Base-by-base conservation (phyloP, 495 filamentous ascomycete species). In the Coniosporium apollinis region DNA sequence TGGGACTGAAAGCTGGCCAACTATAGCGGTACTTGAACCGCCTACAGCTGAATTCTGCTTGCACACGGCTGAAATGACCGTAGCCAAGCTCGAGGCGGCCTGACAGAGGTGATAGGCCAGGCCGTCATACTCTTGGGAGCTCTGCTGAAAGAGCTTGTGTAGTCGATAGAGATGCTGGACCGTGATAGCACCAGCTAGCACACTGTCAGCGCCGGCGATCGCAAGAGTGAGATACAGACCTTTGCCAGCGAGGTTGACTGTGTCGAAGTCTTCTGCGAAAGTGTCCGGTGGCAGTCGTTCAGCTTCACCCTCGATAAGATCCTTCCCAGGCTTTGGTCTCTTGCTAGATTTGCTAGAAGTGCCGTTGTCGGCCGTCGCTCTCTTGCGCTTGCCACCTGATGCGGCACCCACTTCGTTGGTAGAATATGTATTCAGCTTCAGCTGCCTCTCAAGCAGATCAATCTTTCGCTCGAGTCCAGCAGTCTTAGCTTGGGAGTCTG, bases 21-120 rank as follows among this genome's bases (percentile, higher is more conserved):
- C n/a, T n/a, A n/a, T n/a, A n/a, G n/a, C n/a, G n/a, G n/a, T n/a
- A n/a, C n/a, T n/a, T n/a, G n/a, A n/a, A n/a, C n/a, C n/a, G n/a
- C n/a, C n/a, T n/a, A n/a, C n/a, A n/a, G n/a, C n/a, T n/a, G n/a
- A n/a, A 8, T 14, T 9, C 17, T 17, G 11, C 30, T 13, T 14
- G 30, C 30, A 32, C 8, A 16, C 30, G 9, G 30, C 8, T 32
- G 30, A 14, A 16, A 32, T 13, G 30, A 32, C 30, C 9, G 17
- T 10, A 8, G 30, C 45, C 19, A 48, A 34, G 22, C 19, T 32
- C 13, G 48, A 37, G 6, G 48, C 41, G 20, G 45, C 44, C 45
- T 51, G 37, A 10, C 36, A 15, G 1, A 22, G 28, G n/a, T 22
- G 4, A 10, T 25, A 32, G 9, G 30, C 30, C n/a, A 32, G 30